Conservation (phyloP, 495 filamentous ascomycete species). For the Neurospora tetraspora region DNA sequence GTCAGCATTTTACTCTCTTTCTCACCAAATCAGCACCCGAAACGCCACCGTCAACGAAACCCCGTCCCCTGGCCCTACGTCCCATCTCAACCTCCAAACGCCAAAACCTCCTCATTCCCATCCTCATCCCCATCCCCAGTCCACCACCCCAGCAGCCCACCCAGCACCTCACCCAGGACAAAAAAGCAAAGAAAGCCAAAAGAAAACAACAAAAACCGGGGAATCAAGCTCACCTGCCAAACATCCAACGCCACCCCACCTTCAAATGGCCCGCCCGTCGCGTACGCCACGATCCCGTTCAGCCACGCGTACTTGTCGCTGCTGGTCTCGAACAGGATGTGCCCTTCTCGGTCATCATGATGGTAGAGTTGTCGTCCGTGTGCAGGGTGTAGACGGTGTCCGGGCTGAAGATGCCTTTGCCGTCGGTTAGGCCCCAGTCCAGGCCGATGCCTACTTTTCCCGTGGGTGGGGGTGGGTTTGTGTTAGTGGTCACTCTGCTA, state of each 20-base stretch:
- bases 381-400: constrained; percentile 13
- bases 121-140: background rate
- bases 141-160: background rate
- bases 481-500: no score
- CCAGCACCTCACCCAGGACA: background rate
- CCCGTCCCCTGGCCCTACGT: no score
- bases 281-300: constrained; percentile 7
- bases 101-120: background rate
- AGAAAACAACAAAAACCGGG: background rate
- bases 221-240: constrained; percentile 30
- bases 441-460: constrained; percentile 7
- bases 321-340: constrained; percentile 13
- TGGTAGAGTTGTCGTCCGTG: constrained; percentile 9
- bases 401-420: constrained; percentile 12
- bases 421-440: constrained; percentile 14
- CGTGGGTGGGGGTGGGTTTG: background rate
- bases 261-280: background rate
- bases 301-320: constrained; percentile 11
- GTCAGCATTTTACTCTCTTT: background rate
- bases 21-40: background rate
- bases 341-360: constrained; percentile 12
- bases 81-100: background rate
- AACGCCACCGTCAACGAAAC: background rate
- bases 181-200: background rate
- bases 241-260: constrained; percentile 11